Evolutionary conservation across 176 grass and related monocot species (phyloP).

Genomic region (Aegilops tauschii): DNA sequence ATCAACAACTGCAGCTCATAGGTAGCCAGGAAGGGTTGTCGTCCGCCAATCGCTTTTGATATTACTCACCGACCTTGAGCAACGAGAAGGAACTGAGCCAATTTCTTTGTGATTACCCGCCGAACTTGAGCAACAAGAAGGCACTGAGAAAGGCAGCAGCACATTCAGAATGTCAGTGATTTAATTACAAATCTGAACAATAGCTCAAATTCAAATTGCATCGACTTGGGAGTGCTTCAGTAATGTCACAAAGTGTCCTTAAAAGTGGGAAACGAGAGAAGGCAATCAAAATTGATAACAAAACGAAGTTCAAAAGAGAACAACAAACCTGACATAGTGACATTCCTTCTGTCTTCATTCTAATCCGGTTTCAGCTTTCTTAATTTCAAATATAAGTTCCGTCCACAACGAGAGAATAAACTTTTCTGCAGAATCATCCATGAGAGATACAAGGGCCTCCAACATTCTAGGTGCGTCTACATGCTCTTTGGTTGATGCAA

Average conservation of each 20-base stretch:
- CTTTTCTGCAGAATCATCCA: conserved; percentile 78
- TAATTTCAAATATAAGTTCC: conserved; percentile 83
- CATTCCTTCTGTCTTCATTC: conserved; percentile 17
- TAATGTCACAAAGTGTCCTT: background rate
- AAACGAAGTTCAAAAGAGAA: background rate
- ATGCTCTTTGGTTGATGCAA: conserved; percentile 77
- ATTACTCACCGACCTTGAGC: background rate
- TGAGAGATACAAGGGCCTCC: conserved; percentile 67
- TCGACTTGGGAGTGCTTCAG: background rate
- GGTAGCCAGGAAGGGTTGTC: background rate
- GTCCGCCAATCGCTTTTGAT: background rate
- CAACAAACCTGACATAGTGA: background rate
- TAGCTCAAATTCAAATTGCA: background rate
- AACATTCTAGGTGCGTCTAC: conserved; percentile 77
- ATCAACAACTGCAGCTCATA: background rate
- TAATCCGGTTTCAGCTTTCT: conserved; percentile 71
- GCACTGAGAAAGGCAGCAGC: background rate
- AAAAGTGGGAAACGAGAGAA: background rate
- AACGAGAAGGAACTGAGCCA: background rate
- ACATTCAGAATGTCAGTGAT: background rate
- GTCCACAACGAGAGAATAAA: conserved; percentile 83
- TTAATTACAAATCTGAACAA: background rate
- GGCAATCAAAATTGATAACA: background rate
- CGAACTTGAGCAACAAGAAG: background rate
- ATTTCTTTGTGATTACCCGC: background rate